Evolutionary conservation across 331 rosid species (phyloP).

Genomic region (Dryas integrifolia): DNA sequence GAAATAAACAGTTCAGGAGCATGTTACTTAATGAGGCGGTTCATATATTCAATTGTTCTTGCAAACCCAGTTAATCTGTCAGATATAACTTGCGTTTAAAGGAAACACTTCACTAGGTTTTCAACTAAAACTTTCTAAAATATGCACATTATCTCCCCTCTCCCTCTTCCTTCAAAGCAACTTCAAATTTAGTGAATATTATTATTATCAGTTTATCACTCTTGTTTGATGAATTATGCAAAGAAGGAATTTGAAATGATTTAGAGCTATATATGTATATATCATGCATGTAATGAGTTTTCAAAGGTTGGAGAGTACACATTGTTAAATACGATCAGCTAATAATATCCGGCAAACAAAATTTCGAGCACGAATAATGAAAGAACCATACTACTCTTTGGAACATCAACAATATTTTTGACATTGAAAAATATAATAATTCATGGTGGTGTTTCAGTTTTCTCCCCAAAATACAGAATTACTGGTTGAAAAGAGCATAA

Average conservation of each 20-base stretch:
- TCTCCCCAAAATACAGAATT: neutral
- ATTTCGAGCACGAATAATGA: neutral
- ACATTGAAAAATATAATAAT: neutral
- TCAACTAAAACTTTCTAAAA: neutral
- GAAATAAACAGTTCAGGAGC: neutral
- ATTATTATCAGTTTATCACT: neutral
- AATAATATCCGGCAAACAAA: neutral
- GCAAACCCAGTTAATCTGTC: neutral
- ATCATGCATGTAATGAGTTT: neutral
- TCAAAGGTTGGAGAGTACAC: slow-evolving; percentile 3
- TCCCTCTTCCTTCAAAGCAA: neutral
- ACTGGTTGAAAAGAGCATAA: neutral
- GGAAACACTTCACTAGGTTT: neutral
- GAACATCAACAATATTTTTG: neutral
- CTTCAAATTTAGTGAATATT: neutral
- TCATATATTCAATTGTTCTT: neutral
- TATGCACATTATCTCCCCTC: neutral
- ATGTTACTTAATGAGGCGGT: neutral
- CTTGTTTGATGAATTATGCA: neutral
- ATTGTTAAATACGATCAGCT: slow-evolving; percentile 13
- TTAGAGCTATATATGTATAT: neutral
- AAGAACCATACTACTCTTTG: neutral
- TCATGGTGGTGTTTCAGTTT: neutral
- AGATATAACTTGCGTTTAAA: neutral
- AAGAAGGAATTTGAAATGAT: slow-evolving; percentile 4